phyloP scores from a whole-genome alignment of 1,284 basidiomycete species.

The Puccinia triticina region DNA sequence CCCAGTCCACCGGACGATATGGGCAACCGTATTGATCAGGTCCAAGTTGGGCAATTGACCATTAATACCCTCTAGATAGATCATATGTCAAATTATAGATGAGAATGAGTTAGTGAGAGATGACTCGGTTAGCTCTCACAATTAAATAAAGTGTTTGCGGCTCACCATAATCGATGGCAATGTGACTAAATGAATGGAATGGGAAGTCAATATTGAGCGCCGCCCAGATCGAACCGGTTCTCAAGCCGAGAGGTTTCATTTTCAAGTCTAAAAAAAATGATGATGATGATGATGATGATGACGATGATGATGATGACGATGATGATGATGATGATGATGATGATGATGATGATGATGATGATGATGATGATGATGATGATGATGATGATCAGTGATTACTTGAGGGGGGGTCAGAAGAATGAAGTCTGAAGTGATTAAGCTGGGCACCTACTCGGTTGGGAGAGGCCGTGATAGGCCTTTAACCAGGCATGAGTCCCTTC shows the following conservation, averaged over 20 bases:
- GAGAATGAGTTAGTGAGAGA: neutral
- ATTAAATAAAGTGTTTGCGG: conserved; percentile 27
- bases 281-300: neutral
- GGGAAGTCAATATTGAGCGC: conserved; percentile 93
- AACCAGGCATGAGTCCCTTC: conserved; percentile 93
- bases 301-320: neutral
- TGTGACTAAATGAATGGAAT: conserved; percentile 89
- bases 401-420: conserved; percentile 5
- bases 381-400: neutral
- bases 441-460: conserved; percentile 62
- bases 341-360: neutral
- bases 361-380: neutral
- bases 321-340: neutral
- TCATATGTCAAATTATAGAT: neutral
- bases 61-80: conserved; percentile 79
- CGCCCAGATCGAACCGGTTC: conserved; percentile 85
- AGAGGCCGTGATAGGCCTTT: conserved; percentile 73
- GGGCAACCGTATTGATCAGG: conserved; percentile 77
- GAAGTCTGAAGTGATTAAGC: neutral
- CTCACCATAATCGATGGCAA: conserved; percentile 86
- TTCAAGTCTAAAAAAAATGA: conserved; percentile 65
- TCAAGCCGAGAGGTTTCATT: conserved; percentile 68
- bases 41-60: conserved; percentile 96
- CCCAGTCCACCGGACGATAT: conserved; percentile 73
- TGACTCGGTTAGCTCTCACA: neutral